These are phyloP conservation scores for Jimgerdemannia lactiflua DNA, from an alignment of 192 early-diverging fungal genomes.

Conservation along the genomic window DNA sequence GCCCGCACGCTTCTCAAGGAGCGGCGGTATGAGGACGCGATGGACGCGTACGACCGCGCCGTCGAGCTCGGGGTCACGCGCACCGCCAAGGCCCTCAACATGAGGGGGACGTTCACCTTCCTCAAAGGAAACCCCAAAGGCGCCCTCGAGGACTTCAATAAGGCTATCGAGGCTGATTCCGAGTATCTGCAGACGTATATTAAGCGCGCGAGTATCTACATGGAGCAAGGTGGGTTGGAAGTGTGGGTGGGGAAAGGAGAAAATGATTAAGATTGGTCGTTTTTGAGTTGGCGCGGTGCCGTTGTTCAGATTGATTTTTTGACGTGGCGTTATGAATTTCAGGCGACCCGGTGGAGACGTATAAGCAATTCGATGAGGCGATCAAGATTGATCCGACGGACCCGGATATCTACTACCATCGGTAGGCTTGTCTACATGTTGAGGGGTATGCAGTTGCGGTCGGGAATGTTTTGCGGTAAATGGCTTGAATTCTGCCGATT, in stretches of 20 bases:
- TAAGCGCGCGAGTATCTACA: constrained; percentile 88
- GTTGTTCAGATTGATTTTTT: background rate
- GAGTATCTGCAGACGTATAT: constrained; percentile 82
- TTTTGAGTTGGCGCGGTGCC: background rate
- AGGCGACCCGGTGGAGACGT: constrained; percentile 55
- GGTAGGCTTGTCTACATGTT: constrained; percentile 15
- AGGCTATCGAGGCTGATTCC: constrained; percentile 74
- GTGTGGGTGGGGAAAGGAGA: background rate
- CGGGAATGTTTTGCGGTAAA: background rate
- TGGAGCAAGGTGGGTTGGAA: constrained; percentile 65
- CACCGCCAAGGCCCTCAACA: constrained; percentile 68
- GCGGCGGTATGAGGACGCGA: constrained; percentile 59
- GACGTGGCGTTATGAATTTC: background rate
- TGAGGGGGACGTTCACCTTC: constrained; percentile 88
- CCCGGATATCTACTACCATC: constrained; percentile 92
- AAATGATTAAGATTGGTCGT: background rate
- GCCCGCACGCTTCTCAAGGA: constrained; percentile 48
- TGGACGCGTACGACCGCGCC: constrained; percentile 62
- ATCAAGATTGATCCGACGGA: constrained; percentile 64
- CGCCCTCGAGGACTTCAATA: constrained; percentile 75
- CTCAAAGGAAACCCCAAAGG: constrained; percentile 78
- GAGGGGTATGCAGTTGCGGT: background rate
- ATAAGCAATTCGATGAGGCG: constrained; percentile 69
- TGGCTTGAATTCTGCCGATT: background rate
- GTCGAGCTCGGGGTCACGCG: constrained; percentile 52